phyloP scores from a whole-genome alignment of 108 stramenopile species.

The Skeletonema potamos region DNA sequence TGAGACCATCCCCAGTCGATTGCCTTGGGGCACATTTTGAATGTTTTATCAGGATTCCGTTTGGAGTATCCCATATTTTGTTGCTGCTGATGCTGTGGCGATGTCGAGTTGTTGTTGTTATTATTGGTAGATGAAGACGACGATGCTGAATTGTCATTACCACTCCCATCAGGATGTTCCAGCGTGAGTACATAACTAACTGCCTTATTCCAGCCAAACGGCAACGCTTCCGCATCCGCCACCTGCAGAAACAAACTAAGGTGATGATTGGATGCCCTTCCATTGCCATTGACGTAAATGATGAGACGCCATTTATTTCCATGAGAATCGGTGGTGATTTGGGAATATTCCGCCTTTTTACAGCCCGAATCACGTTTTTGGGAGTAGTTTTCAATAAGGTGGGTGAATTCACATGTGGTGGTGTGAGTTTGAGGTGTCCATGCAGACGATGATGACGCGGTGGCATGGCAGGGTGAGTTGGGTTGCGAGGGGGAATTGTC shows the following conservation, averaged over 20 bases:
- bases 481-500: slow-evolving; percentile 1
- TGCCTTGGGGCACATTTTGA: slow-evolving; percentile 91
- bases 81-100: slow-evolving; percentile 65
- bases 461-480: background rate
- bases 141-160: background rate
- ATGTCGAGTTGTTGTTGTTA: slow-evolving; percentile 64
- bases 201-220: slow-evolving; percentile 91
- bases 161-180: slow-evolving; percentile 71
- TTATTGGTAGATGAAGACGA: background rate
- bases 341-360: slow-evolving; percentile 89
- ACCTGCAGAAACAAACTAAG: slow-evolving; percentile 87
- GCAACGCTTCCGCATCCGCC: slow-evolving; percentile 87
- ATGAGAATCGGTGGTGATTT: slow-evolving; percentile 73
- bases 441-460: background rate
- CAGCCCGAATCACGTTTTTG: slow-evolving; percentile 88
- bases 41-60: slow-evolving; percentile 90
- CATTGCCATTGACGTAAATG: slow-evolving; percentile 90
- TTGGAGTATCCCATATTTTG: slow-evolving; percentile 78
- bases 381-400: slow-evolving; percentile 77
- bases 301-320: slow-evolving; percentile 90
- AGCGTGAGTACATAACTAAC: slow-evolving; percentile 85
- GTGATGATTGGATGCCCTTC: slow-evolving; percentile 85
- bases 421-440: slow-evolving; percentile 84
- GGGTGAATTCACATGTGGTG: slow-evolving; percentile 88
- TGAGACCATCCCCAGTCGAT: slow-evolving; percentile 94